Conservation (phyloP, 345 rosid species). For the Ceriops zippeliana region DNA sequence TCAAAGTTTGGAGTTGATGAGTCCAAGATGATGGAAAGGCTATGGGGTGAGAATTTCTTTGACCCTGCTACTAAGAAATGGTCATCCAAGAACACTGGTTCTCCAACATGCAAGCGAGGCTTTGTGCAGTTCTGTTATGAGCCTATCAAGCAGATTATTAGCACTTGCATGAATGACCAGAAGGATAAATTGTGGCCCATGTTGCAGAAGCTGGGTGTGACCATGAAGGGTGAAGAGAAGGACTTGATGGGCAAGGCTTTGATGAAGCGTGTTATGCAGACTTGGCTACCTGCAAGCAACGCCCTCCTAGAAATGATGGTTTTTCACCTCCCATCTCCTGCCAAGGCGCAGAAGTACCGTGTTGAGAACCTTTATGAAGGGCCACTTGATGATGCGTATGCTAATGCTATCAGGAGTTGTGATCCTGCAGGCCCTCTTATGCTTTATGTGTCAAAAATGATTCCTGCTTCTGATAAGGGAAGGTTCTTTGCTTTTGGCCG, state of each 20-base stretch:
- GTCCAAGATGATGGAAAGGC: conserved; percentile 75
- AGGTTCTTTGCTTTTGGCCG: conserved; percentile 89
- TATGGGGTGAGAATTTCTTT: conserved; percentile 78
- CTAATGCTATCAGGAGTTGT: conserved; percentile 71
- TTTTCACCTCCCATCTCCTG: conserved; percentile 72
- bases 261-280: conserved; percentile 95
- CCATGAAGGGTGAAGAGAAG: conserved; percentile 72
- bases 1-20: conserved; percentile 79
- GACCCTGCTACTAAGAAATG: conserved; percentile 84
- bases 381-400: conserved; percentile 72
- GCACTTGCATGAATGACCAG: conserved; percentile 80
- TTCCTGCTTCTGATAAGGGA: conserved; percentile 88
- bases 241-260: conserved; percentile 66
- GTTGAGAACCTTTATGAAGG: conserved; percentile 87
- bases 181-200: conserved; percentile 85
- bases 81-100: conserved; percentile 63
- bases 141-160: conserved; percentile 77
- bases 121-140: conserved; percentile 87
- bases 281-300: conserved; percentile 73
- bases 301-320: conserved; percentile 88
- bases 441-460: conserved; percentile 90
- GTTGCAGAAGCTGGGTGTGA: conserved; percentile 58
- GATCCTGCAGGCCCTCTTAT: conserved; percentile 82
- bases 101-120: conserved; percentile 77
- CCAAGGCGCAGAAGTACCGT: conserved; percentile 71